A percentile compares a stretch with the other conserved stretches of the same genome.
phyloP scores from a whole-genome alignment of 352 stramenopile genomes.

The Globisporangium nagaii region DNA sequence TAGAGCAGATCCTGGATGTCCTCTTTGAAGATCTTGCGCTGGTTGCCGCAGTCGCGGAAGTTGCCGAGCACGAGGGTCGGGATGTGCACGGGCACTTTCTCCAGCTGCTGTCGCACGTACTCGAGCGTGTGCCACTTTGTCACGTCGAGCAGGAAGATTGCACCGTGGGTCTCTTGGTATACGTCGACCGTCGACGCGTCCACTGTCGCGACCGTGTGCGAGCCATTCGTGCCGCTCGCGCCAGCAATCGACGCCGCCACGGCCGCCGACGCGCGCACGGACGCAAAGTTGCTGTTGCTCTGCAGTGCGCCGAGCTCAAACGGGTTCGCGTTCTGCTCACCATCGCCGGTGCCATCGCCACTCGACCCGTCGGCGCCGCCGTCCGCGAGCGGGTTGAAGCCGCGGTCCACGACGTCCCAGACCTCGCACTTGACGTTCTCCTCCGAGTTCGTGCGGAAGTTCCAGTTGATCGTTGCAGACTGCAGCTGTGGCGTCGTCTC shows the following conservation, averaged over 20 bases:
- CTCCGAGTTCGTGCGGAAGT: constrained; percentile 50
- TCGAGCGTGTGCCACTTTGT: constrained; percentile 75
- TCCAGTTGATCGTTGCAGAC: constrained; percentile 86
- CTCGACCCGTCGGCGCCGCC: neutral
- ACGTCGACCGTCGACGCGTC: constrained; percentile 86
- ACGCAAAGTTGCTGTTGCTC: constrained; percentile 6
- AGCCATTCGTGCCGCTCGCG: constrained; percentile 23
- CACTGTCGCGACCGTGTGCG: constrained; percentile 60
- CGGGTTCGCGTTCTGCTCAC: constrained; percentile 8
- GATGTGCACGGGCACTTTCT: constrained; percentile 69
- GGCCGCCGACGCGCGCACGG: constrained; percentile 19
- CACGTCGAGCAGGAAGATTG: constrained; percentile 87
- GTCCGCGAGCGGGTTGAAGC: constrained; percentile 31
- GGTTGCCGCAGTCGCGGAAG: constrained; percentile 60
- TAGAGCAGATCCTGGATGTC: constrained; percentile 79
- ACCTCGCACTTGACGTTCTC: constrained; percentile 89
- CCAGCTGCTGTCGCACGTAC: constrained; percentile 72
- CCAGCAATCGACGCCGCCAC: constrained; percentile 14
- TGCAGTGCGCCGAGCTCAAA: constrained; percentile 18
- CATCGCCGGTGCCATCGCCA: neutral
- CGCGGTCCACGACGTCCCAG: constrained; percentile 89
- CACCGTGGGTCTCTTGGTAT: constrained; percentile 84
- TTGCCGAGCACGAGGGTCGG: constrained; percentile 79
- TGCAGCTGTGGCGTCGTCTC: constrained; percentile 81
- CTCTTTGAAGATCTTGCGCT: constrained; percentile 83